Evolutionary conservation across 2,329 filamentous ascomycete genomes (phyloP).

Genomic region (Ophiostoma ulmi): DNA sequence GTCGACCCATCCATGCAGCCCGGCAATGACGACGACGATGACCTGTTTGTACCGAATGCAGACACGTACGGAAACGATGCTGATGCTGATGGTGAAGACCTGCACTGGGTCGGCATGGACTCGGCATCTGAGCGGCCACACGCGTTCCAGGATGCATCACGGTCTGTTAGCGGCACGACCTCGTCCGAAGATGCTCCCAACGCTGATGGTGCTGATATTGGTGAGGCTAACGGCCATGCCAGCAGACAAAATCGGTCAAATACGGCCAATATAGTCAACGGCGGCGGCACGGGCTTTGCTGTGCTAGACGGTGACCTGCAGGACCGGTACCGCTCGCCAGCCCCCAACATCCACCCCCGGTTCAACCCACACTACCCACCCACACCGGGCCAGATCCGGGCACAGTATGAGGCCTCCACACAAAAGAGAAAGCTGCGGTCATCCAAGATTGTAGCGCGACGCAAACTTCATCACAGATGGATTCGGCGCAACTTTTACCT

Average conservation of each 20-base stretch:
- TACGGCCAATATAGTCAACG: not conserved
- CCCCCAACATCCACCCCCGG: not conserved
- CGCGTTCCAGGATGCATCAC: not conserved
- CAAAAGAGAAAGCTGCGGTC: conserved; percentile 37
- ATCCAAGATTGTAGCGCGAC: conserved; percentile 41
- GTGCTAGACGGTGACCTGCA: not conserved
- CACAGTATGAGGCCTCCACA: conserved; percentile 36
- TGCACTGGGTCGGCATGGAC: not conserved
- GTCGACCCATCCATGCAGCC: not conserved
- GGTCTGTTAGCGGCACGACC: not conserved
- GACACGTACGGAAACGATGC: not conserved
- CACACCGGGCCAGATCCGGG: conserved; percentile 32
- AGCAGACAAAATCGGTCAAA: not conserved
- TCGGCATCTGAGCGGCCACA: not conserved
- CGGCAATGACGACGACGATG: not conserved
- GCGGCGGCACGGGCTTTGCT: conserved; percentile 9
- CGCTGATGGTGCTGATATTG: not conserved
- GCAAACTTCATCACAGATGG: conserved; percentile 65
- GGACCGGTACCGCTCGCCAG: not conserved
- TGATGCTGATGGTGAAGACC: not conserved
- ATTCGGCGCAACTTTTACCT: conserved; percentile 72
- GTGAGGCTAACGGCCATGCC: not conserved
- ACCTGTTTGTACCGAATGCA: conserved; percentile 16
- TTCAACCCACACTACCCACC: conserved; percentile 9
- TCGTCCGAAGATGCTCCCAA: not conserved